These are phyloP conservation scores for Arthrobotrys entomopaga DNA, from an alignment of 2,329 filamentous ascomycete species.

Conservation along the genomic window DNA sequence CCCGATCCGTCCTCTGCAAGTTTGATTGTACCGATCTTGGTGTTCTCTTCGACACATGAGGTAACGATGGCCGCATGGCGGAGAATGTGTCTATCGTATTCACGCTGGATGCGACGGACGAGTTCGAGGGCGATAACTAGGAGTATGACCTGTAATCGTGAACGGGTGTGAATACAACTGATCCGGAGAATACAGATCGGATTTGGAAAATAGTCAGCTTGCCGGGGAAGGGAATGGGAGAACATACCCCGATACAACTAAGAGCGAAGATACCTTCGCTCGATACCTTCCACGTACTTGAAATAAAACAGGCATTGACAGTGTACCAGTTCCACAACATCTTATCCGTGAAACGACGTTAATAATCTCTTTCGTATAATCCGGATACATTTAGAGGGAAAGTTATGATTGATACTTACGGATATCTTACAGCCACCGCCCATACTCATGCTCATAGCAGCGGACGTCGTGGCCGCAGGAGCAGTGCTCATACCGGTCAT, in stretches of 20 bases:
- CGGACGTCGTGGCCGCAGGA: conserved; percentile 19
- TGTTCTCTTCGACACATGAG: not conserved
- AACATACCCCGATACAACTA: conserved; percentile 75
- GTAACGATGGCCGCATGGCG: conserved; percentile 61
- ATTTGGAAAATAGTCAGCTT: not conserved
- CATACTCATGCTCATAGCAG: conserved; percentile 47
- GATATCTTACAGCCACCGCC: conserved; percentile 52
- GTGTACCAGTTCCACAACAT: conserved; percentile 86
- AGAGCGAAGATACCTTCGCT: conserved; percentile 79
- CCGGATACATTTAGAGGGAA: too few relatives aligned
- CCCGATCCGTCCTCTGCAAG: conserved; percentile 46
- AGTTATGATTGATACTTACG: conserved; percentile 13
- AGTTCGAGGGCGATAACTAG: conserved; percentile 78
- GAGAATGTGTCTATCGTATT: conserved; percentile 76
- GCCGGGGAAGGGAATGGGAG: not conserved
- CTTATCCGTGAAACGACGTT: conserved; percentile 62
- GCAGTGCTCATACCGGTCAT: conserved; percentile 48
- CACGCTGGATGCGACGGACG: conserved; percentile 75
- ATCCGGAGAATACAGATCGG: not conserved
- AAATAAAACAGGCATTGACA: conserved; percentile 77
- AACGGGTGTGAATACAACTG: not conserved
- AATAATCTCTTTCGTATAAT: too few relatives aligned
- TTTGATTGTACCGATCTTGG: conserved; percentile 19
- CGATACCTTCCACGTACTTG: conserved; percentile 74
- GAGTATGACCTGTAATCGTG: conserved; percentile 66